Evolutionary conservation across 2,329 filamentous ascomycete species (phyloP), one percentile per base, ranked within the genome.

Genomic region (Coleophoma cylindrospora): DNA sequence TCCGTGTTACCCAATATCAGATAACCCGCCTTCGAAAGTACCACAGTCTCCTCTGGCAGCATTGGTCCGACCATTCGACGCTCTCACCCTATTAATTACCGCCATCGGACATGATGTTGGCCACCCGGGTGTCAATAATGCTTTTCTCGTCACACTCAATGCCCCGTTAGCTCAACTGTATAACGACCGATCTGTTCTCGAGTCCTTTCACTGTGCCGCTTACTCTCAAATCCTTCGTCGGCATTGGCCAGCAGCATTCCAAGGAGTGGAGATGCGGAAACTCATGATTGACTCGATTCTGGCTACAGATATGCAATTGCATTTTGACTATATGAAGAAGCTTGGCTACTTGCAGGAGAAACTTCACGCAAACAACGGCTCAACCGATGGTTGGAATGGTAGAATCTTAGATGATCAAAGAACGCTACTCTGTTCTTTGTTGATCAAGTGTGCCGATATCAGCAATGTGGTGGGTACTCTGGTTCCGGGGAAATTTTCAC

Each of bases 31-130:
- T 12, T 41, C 45, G 21, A 43, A 48, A n/a, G 47, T 22, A 34
- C 51, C 41, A 3, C 81, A 76, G 56, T 88, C 81, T 2, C 80
- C 86, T 1, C 80, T 96, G 43, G 88, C 87, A 3, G 74, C 78
- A 41, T 74, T 97, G 21, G 74, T 99, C n/a, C 79, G 80, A 45
- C 91, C 92, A 1, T 89, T 95, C 57, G 91, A 97, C 67, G 89
- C 88, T 5, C 75, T 99, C 48, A 92, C 91, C 0, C 78, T 99
- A 3, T 77, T 99, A 43, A 86, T 97, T 57, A 92, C 92, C 9
- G 94, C 94, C n/a, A 95, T 99, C 62, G 94, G 94, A 40, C 94
- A 99, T 61, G 94, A 99, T 66, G 94, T 97, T 37, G 94, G 94
- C 19, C 94, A 99, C 65, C 94, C 94, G 0, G 94, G 94, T 49